phyloP scores from a whole-genome alignment of 78 protist genomes.

The Polysphondylium violaceum region DNA sequence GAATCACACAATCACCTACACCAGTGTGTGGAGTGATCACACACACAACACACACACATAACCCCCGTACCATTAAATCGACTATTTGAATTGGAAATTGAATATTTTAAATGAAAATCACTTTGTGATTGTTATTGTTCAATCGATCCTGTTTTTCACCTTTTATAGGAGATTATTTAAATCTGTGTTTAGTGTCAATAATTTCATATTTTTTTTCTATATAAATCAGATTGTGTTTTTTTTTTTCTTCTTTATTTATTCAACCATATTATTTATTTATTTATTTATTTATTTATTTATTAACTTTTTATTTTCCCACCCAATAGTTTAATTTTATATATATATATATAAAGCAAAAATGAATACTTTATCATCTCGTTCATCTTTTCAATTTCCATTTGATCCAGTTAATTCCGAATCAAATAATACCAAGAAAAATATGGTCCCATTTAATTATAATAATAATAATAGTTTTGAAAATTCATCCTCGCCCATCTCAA shows the following conservation, averaged over 20 bases:
- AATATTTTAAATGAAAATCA: too few species aligned
- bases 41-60: too few species aligned
- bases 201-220: background rate
- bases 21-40: too few species aligned
- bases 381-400: conserved; percentile 14
- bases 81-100: background rate
- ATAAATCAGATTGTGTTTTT: background rate
- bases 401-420: conserved; percentile 3
- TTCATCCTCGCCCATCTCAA: too few species aligned
- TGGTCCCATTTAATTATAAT: background rate
- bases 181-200: too few species aligned
- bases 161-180: background rate
- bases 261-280: background rate
- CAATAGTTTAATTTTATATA: background rate
- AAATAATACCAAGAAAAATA: background rate
- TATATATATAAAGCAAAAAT: background rate
- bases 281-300: background rate
- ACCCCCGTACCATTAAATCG: background rate
- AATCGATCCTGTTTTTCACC: too few species aligned
- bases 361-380: conserved; percentile 1
- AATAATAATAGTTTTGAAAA: background rate
- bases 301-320: background rate
- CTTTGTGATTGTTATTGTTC: too few species aligned
- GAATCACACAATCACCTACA: too few species aligned
- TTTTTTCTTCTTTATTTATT: background rate